Evolutionary conservation across 345 rosid genomes (phyloP), one percentile per base, ranked within the genome.

Genomic region (Lepidium sativum): DNA sequence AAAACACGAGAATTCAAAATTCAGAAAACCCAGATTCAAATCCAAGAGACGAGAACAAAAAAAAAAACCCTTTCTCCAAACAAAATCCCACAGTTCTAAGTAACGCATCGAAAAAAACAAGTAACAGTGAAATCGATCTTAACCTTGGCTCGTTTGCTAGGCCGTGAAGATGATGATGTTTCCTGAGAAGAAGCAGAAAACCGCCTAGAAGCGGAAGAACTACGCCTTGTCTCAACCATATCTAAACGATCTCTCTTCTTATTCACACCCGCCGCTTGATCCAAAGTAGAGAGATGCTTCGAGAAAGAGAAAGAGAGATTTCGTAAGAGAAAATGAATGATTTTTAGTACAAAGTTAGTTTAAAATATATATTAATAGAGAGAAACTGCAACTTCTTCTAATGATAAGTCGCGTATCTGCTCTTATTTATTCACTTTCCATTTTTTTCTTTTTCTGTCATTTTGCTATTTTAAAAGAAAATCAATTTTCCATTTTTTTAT

Each of bases 221-320:
- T 88, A 29, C 99, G 84, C 32, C 99, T 79, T 17, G 97, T 94
- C 70, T 90, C 97, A 13, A 94, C 99, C 99, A 94, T n/a, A n/a
- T n/a, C n/a, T n/a, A n/a, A n/a, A n/a, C n/a, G n/a, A n/a, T 23
- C 57, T 17, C 31, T 44, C 33, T n/a, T n/a, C n/a, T 45, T 14
- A 25, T 42, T 63, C 13, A 17, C 21, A 53, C 29, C 48, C 78
- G 61, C 65, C 80, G 68, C 63, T 80, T 79, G 84, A 84, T 86
- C 84, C 75, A 65, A 34, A 70, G 14, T 43, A 57, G 63, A 57
- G 63, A 76, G 60, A 56, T 58, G 69, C 62, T 69, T 51, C 51
- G n/a, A 32, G 48, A n/a, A n/a, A n/a, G n/a, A 42, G 17, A 55
- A 33, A 56, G 17, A 59, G 39, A 41, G 50, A 42, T 21, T 54